Evolutionary conservation across 2,329 filamentous ascomycete genomes (phyloP).

Genomic region (Alternaria incomplexa): DNA sequence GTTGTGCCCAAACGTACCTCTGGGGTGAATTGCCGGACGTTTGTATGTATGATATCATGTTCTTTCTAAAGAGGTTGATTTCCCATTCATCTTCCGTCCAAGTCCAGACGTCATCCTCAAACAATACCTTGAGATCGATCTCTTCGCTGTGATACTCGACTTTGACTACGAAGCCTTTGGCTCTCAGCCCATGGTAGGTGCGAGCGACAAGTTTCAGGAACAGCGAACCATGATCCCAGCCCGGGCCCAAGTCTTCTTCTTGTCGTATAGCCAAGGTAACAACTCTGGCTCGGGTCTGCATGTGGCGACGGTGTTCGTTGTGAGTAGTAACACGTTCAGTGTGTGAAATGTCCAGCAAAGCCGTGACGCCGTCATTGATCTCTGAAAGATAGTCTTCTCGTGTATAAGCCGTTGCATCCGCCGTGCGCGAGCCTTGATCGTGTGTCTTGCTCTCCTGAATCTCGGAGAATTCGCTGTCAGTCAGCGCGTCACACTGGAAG

Average conservation of each 20-base stretch:
- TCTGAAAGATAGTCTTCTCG: background rate
- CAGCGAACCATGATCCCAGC: background rate
- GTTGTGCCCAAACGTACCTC: background rate
- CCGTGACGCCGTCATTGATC: background rate
- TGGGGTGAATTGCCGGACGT: background rate
- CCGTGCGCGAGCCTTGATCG: background rate
- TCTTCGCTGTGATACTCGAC: slow-evolving; percentile 6
- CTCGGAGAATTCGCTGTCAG: background rate
- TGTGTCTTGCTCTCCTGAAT: background rate
- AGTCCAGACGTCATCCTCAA: slow-evolving; percentile 7
- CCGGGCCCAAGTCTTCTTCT: background rate
- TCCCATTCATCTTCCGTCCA: slow-evolving; percentile 9
- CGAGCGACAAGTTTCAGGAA: slow-evolving; percentile 2
- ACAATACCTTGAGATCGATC: background rate
- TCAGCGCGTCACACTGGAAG: slow-evolving; percentile 6
- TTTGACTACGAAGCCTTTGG: slow-evolving; percentile 7
- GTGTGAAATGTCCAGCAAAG: background rate
- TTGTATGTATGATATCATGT: background rate
- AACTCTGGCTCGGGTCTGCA: background rate
- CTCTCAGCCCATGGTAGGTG: slow-evolving; percentile 3
- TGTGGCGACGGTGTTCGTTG: background rate
- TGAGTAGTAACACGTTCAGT: background rate
- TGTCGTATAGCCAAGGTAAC: slow-evolving; percentile 5
- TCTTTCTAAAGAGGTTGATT: background rate
- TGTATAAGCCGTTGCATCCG: background rate